A percentile compares a stretch with the other conserved stretches of the same genome.
Evolutionary conservation across 805 yeast genomes (phyloP).

Genomic region (Pichia californica): DNA sequence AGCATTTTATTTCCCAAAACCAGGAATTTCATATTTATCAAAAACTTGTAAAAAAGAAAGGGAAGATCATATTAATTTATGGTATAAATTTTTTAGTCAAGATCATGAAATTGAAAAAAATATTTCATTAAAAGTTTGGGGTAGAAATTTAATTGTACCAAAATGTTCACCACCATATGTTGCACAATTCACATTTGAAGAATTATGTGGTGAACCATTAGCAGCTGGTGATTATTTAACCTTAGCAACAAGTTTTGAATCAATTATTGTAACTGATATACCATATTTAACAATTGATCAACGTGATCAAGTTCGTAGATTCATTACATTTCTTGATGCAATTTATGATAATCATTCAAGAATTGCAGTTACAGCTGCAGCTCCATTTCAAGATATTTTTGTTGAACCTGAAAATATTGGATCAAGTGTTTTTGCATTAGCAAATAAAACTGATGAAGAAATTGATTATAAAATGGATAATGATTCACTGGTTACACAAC

Average conservation of each 20-base stretch:
- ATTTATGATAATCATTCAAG: conserved; percentile 88
- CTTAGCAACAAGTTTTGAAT: conserved; percentile 65
- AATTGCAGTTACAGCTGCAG: conserved; percentile 84
- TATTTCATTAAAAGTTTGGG: conserved; percentile 67
- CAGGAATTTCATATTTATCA: conserved; percentile 50
- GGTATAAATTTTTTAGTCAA: conserved; percentile 78
- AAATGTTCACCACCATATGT: conserved; percentile 68
- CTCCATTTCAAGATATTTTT: conserved; percentile 76
- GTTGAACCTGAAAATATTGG: conserved; percentile 69
- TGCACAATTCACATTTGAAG: conserved; percentile 82
- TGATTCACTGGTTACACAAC: conserved; percentile 62
- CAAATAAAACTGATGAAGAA: conserved; percentile 23
- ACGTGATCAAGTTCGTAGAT: conserved; percentile 81
- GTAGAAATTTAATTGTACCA: conserved; percentile 74
- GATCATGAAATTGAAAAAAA: conserved; percentile 38
- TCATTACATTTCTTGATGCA: conserved; percentile 92
- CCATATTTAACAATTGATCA: conserved; percentile 75
- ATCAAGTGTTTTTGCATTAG: conserved; percentile 36
- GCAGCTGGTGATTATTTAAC: conserved; percentile 94
- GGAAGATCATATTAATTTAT: conserved; percentile 54
- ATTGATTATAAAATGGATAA: conserved; percentile 31
- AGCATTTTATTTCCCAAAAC: conserved; percentile 69
- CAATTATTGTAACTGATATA: conserved; percentile 87
- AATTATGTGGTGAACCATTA: conserved; percentile 79
- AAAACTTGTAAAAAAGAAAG: conserved; percentile 46